These are phyloP conservation scores for Ceratocystis huliohia DNA, from an alignment of 2,329 filamentous ascomycete species.

Conservation along the genomic window DNA sequence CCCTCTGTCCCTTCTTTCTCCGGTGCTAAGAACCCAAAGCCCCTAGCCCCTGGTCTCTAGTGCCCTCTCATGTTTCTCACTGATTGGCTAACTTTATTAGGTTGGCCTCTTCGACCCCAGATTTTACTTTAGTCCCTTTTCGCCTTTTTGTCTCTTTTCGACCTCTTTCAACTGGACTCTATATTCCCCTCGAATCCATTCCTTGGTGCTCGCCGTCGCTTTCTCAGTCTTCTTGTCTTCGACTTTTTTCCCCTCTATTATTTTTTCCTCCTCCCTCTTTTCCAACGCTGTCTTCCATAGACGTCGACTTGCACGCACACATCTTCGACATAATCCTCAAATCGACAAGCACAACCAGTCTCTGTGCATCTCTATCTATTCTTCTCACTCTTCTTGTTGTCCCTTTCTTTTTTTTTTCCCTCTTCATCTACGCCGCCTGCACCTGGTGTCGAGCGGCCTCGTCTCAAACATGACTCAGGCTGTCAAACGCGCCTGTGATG, in stretches of 20 bases:
- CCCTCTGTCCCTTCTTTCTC: background rate
- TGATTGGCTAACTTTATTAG: background rate
- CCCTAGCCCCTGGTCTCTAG: background rate
- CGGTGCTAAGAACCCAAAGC: background rate
- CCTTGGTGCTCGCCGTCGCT: background rate
- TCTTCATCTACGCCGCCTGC: background rate
- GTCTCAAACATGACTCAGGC: slow-evolving; percentile 36
- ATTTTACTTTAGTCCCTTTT: slow-evolving; percentile 19
- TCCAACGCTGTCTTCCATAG: background rate
- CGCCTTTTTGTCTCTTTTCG: slow-evolving; percentile 9
- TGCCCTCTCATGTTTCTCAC: background rate
- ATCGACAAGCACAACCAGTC: background rate
- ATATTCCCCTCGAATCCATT: slow-evolving; percentile 13
- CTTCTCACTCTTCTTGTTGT: background rate
- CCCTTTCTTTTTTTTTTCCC: background rate
- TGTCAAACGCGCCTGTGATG: slow-evolving; percentile 55
- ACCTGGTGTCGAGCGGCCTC: slow-evolving; percentile 11
- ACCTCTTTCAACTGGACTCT: background rate
- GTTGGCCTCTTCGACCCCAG: slow-evolving; percentile 13
- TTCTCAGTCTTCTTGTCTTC: slow-evolving; percentile 1
- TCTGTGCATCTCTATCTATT: background rate
- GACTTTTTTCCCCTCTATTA: background rate
- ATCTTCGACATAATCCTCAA: background rate
- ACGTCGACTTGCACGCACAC: background rate
- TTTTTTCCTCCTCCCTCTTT: background rate